Conservation (phyloP, 2,329 filamentous ascomycete genomes). For the Bertia moriformis region DNA sequence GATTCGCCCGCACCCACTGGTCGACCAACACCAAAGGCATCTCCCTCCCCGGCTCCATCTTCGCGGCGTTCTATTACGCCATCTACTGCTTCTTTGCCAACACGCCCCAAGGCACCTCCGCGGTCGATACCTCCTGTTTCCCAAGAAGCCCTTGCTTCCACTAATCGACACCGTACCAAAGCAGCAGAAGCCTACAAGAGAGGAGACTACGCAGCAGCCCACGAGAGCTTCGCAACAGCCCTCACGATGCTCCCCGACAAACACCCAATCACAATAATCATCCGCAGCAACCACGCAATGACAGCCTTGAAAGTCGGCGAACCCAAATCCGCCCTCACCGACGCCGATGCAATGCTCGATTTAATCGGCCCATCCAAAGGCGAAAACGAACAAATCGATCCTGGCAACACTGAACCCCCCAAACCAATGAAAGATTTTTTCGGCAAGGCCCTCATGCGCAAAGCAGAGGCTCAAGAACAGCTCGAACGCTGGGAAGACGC, state of each 20-base stretch:
- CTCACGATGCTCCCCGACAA: constrained; percentile 58
- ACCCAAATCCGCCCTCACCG: constrained; percentile 70
- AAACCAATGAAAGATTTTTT: constrained; percentile 83
- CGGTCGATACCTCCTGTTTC: constrained; percentile 55
- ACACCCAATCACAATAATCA: constrained; percentile 76
- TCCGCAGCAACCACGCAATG: constrained; percentile 80
- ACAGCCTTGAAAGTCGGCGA: constrained; percentile 86
- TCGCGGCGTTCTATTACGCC: constrained; percentile 15
- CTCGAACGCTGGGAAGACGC: constrained; percentile 90
- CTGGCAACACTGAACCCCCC: constrained; percentile 44
- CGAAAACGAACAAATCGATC: constrained; percentile 63
- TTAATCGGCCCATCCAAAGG: constrained; percentile 71
- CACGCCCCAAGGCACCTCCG: constrained; percentile 21
- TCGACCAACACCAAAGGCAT: not conserved
- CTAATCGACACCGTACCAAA: constrained; percentile 62
- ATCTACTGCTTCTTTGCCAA: constrained; percentile 24
- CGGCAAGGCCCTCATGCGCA: constrained; percentile 83
- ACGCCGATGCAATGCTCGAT: constrained; percentile 67
- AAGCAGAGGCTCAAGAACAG: constrained; percentile 88
- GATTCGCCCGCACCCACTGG: constrained; percentile 4
- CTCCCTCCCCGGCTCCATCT: constrained; percentile 6
- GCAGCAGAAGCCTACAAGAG: constrained; percentile 86
- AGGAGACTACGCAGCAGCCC: constrained; percentile 79
- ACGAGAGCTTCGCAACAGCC: constrained; percentile 67
- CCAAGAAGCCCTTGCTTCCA: constrained; percentile 55